Percentiles rank a stretch among this genome's conserved stretches.
Conservation (phyloP, 2,329 filamentous ascomycete species). For the Fusarium humuli region DNA sequence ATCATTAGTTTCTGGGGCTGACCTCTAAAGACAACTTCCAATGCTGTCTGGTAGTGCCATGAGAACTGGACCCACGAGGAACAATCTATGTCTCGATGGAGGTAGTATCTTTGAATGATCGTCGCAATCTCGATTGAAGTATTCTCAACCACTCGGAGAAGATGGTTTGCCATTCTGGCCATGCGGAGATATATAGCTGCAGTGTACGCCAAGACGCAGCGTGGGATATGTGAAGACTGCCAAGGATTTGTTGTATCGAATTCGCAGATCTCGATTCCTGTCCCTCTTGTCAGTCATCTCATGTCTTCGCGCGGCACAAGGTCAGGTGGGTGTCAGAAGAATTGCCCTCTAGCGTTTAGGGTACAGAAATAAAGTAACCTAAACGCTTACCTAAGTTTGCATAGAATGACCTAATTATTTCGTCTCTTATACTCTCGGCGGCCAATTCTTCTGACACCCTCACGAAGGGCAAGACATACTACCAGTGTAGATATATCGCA, state of each 20-base stretch:
- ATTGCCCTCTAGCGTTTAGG: too few species aligned
- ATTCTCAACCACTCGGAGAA: conserved; percentile 46
- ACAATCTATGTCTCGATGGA: conserved; percentile 29
- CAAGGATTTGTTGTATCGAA: conserved; percentile 39
- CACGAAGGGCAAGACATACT: conserved; percentile 41
- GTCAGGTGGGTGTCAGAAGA: background rate
- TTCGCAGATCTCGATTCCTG: conserved; percentile 49
- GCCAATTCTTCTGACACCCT: too few species aligned
- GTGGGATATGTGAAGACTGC: conserved; percentile 48
- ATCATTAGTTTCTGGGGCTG: conserved; percentile 43
- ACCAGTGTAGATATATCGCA: conserved; percentile 53
- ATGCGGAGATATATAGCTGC: conserved; percentile 49
- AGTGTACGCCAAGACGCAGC: conserved; percentile 51
- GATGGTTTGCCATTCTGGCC: conserved; percentile 42
- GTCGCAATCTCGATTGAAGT: conserved; percentile 43
- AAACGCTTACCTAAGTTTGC: too few species aligned
- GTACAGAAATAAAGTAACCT: too few species aligned
- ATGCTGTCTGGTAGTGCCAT: conserved; percentile 46
- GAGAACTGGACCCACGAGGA: conserved; percentile 40
- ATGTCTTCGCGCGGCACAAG: background rate
- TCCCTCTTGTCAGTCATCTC: conserved; percentile 2
- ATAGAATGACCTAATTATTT: too few species aligned
- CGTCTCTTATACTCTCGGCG: too few species aligned
- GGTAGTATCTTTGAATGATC: conserved; percentile 32
- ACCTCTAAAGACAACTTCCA: conserved; percentile 47